Evolutionary conservation across 352 stramenopile genomes (phyloP), one percentile per base, ranked within the genome.

Genomic region (Globisporangium acanthophoron): DNA sequence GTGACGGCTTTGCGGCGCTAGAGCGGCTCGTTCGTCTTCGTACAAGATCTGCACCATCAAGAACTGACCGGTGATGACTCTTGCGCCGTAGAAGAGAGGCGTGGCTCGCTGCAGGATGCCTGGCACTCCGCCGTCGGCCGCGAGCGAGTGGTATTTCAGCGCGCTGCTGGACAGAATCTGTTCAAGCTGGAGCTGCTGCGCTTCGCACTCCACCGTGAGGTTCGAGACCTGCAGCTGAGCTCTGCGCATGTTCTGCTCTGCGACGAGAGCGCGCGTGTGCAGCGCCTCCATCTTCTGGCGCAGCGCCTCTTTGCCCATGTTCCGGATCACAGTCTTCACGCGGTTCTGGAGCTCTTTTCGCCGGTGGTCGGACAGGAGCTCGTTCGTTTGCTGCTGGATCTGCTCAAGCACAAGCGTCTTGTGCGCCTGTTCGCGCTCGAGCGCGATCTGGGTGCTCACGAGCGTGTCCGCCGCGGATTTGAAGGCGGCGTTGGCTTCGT

Each of bases 11-110:
- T 39, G 29, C 44, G 11, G 51, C 21, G 5, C 13, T 43, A 2
- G 20, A 8, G 3, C 31, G 43, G 5, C 52, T 41, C 37, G 54
- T 20, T 58, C 57, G 55, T 88, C 77, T 58, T 88, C 80, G 53
- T 78, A 87, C 0, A 89, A 60, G 33, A 87, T 75, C 56, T 88
- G 82, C 0, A 92, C 50, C 16, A 89, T 45, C 31, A 89, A 47
- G 44, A 71, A 67, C 39, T 84, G 76, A 3, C 61, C 62, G 37
- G 63, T 77, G 3, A 90, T 33, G 16, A 72, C 64, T 8, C 64
- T 61, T 13, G 72, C 63, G 18, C 76, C 67, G 15, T 77, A 78
- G 47, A 66, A 85, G 3, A 88, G 67, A 18, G 57, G 59, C 0
- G 64, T 77, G 12, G 61, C 64, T 1, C 76, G 74, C 46, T 74